phyloP scores from a whole-genome alignment of 768 basidiomycete genomes.

The Clitopilus passeckerianus region DNA sequence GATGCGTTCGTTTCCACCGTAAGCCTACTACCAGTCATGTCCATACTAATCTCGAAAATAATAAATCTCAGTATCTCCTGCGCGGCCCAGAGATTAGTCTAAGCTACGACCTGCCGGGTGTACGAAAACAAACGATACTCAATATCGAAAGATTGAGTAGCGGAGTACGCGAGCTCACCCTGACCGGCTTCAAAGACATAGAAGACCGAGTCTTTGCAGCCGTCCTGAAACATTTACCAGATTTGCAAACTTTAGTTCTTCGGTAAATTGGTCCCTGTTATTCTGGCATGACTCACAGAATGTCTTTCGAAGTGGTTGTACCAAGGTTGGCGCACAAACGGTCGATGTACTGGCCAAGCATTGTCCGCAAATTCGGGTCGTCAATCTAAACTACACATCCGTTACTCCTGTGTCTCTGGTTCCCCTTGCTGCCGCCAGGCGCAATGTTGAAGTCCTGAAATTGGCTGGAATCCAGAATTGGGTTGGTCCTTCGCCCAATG shows the following conservation, averaged over 20 bases:
- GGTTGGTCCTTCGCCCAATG: conserved; percentile 28
- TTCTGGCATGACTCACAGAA: conserved; percentile 6
- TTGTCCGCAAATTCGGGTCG: conserved; percentile 36
- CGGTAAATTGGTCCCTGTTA: conserved; percentile 29
- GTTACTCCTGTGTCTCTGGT: conserved; percentile 43
- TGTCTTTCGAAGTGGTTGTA: conserved; percentile 43
- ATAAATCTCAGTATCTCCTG: conserved; percentile 45
- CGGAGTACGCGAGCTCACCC: conserved; percentile 39
- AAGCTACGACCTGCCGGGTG: conserved; percentile 44
- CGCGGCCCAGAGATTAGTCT: conserved; percentile 47
- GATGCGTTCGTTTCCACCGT: conserved; percentile 56
- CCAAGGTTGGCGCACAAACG: conserved; percentile 49
- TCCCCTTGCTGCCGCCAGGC: conserved; percentile 9
- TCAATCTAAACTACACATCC: conserved; percentile 63
- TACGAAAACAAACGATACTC: conserved; percentile 43
- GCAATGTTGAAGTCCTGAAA: conserved; percentile 48
- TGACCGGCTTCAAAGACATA: conserved; percentile 49
- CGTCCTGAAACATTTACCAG: conserved; percentile 37
- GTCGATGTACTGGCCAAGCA: conserved; percentile 33
- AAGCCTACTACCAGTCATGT: conserved; percentile 10
- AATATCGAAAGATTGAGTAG: conserved; percentile 33
- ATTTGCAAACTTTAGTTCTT: conserved; percentile 44
- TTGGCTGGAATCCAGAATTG: conserved; percentile 58
- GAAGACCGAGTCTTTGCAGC: conserved; percentile 47
- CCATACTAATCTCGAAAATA: not conserved